Conservation (phyloP, 768 basidiomycete genomes). For the Xerocomellus intermedius region DNA sequence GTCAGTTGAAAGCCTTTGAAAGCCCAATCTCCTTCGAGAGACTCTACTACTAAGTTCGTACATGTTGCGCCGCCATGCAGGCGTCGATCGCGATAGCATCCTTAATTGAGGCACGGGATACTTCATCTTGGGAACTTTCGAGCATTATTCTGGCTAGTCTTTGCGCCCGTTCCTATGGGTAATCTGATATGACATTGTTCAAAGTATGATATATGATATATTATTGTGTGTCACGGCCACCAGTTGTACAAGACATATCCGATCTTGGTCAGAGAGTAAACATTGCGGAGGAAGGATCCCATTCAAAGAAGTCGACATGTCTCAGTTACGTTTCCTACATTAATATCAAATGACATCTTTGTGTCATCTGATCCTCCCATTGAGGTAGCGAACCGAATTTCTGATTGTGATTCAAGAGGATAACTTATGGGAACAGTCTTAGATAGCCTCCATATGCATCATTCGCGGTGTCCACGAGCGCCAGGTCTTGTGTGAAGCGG, state of each 20-base stretch:
- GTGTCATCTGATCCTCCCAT: conserved; percentile 1
- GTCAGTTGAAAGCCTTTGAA: conserved; percentile 54
- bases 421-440: not conserved
- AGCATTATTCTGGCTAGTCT: conserved; percentile 7
- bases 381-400: not conserved
- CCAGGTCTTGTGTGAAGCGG: not conserved
- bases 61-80: conserved; percentile 15
- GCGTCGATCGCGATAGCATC: conserved; percentile 33
- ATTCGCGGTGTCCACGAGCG: not conserved
- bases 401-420: not conserved
- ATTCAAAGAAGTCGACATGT: not conserved
- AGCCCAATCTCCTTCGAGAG: conserved; percentile 53
- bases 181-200: conserved; percentile 15
- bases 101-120: conserved; percentile 25
- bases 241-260: conserved; percentile 2
- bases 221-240: conserved; percentile 4
- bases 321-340: not conserved
- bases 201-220: conserved; percentile 10
- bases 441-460: conserved; percentile 2
- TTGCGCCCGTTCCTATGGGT: conserved; percentile 7
- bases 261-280: not conserved
- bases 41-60: too few relatives aligned
- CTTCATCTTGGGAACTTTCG: conserved; percentile 1
- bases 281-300: not conserved
- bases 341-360: conserved; percentile 9